These are phyloP conservation scores for Phytophthora palmivora DNA, from an alignment of 352 stramenopile genomes.

Conservation along the genomic window DNA sequence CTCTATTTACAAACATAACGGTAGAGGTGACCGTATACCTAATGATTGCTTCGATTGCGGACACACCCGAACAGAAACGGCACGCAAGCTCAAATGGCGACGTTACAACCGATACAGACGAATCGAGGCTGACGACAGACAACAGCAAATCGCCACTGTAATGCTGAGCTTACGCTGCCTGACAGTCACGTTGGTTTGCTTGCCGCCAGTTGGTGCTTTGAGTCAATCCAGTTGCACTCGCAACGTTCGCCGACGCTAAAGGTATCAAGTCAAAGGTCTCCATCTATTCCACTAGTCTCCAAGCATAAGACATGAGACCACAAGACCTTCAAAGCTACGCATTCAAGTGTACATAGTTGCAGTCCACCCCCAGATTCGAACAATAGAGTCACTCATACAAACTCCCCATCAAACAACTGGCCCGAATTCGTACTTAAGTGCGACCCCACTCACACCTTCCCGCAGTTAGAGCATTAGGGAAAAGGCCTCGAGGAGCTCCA, in stretches of 20 bases:
- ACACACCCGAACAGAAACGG: conserved; percentile 1
- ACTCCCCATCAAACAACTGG: conserved; percentile 34
- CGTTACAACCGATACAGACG: neutral
- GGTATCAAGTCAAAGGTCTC: conserved; percentile 1
- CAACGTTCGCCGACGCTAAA: conserved; percentile 24
- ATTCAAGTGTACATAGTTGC: neutral
- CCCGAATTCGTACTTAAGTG: conserved; percentile 42
- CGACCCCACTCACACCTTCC: conserved; percentile 14
- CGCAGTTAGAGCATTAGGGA: conserved; percentile 19
- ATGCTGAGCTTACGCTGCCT: too few relatives aligned
- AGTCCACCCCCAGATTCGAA: conserved; percentile 7
- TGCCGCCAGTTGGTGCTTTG: conserved; percentile 9
- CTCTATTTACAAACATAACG: too few relatives aligned
- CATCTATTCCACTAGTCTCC: too few relatives aligned
- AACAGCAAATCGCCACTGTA: too few relatives aligned
- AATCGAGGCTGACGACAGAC: neutral
- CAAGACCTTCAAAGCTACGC: neutral
- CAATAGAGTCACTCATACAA: conserved; percentile 11
- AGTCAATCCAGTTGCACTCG: conserved; percentile 22
- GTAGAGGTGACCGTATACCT: too few relatives aligned
- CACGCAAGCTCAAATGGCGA: conserved; percentile 3
- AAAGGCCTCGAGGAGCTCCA: conserved; percentile 26
- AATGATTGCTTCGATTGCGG: too few relatives aligned
- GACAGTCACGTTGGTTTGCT: too few relatives aligned
- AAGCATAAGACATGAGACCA: neutral